phyloP scores from a whole-genome alignment of 345 rosid genomes.

The Noccaea bulbosa region DNA sequence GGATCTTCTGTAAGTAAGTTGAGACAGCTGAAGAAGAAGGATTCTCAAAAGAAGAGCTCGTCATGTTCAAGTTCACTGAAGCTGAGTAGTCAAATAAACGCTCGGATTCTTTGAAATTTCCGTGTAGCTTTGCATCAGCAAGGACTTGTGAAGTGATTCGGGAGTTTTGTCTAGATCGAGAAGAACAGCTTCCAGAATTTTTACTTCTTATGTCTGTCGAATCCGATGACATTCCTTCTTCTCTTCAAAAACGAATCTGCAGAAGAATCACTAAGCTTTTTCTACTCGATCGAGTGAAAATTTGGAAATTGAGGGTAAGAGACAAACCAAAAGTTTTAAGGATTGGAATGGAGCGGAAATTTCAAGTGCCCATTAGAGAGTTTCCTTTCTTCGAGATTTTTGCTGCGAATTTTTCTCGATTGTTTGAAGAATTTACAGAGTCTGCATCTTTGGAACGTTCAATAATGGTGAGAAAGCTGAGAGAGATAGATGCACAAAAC shows the following conservation, averaged over 20 bases:
- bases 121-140: slow-evolving; percentile 74
- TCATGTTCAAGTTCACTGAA: slow-evolving; percentile 57
- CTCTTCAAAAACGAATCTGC: slow-evolving; percentile 31
- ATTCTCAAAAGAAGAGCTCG: slow-evolving; percentile 61
- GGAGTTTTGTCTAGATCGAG: slow-evolving; percentile 53
- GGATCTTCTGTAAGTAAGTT: slow-evolving; percentile 76
- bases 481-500: background rate
- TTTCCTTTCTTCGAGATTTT: background rate
- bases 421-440: background rate
- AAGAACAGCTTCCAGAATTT: slow-evolving; percentile 60
- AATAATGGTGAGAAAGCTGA: background rate
- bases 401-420: background rate
- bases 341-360: too few relatives aligned
- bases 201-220: slow-evolving; percentile 48
- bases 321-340: too few relatives aligned
- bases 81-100: slow-evolving; percentile 68
- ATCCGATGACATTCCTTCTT: slow-evolving; percentile 58
- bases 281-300: background rate
- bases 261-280: background rate
- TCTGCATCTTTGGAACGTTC: slow-evolving; percentile 11
- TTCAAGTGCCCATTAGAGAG: background rate
- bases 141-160: slow-evolving; percentile 66
- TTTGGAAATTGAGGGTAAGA: background rate
- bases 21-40: slow-evolving; percentile 68
- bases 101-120: slow-evolving; percentile 66